A percentile compares a stretch with the other conserved stretches of the same genome.
Conservation (phyloP, 228 moss, liverwort and hornwort genomes). For the Sphagnum magellanicum region DNA sequence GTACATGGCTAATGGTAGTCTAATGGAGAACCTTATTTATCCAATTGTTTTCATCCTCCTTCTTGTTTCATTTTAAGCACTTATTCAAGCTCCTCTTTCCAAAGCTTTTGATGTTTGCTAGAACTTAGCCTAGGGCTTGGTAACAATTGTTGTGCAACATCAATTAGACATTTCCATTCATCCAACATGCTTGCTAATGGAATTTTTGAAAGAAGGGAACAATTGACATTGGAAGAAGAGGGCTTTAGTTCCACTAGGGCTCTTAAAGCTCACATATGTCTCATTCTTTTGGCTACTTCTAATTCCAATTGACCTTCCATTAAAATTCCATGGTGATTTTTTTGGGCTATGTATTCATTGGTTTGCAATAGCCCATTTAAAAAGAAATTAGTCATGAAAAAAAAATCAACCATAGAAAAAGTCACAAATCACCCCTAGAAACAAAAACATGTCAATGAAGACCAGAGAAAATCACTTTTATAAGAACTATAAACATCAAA, state of each 20-base stretch:
- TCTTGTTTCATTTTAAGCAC: conserved; percentile 85
- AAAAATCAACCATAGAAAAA: too few relatives aligned
- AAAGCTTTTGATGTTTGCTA: conserved; percentile 67
- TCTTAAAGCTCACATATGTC: conserved; percentile 68
- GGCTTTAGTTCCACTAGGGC: conserved; percentile 37
- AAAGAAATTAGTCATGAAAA: too few relatives aligned
- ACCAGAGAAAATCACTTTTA: too few relatives aligned
- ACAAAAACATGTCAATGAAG: too few relatives aligned
- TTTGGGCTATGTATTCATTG: conserved; percentile 36
- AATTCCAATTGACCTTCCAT: conserved; percentile 39
- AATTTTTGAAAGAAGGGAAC: conserved; percentile 59
- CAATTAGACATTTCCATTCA: conserved; percentile 47
- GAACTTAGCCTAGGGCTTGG: conserved; percentile 38
- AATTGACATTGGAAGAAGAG: conserved; percentile 19
- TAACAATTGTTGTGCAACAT: conserved; percentile 26
- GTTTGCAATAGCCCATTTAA: conserved; percentile 20
- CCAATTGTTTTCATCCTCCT: conserved; percentile 70
- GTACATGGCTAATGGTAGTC: too few relatives aligned
- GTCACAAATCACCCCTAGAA: too few relatives aligned
- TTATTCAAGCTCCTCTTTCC: conserved; percentile 84
- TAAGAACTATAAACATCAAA: too few relatives aligned
- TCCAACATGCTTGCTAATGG: conserved; percentile 53
- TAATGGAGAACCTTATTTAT: conserved; percentile 31
- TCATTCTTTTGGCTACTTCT: conserved; percentile 72
- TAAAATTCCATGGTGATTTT: conserved; percentile 60